Conservation (phyloP, 2,329 filamentous ascomycete species). For the Cytospora mali region DNA sequence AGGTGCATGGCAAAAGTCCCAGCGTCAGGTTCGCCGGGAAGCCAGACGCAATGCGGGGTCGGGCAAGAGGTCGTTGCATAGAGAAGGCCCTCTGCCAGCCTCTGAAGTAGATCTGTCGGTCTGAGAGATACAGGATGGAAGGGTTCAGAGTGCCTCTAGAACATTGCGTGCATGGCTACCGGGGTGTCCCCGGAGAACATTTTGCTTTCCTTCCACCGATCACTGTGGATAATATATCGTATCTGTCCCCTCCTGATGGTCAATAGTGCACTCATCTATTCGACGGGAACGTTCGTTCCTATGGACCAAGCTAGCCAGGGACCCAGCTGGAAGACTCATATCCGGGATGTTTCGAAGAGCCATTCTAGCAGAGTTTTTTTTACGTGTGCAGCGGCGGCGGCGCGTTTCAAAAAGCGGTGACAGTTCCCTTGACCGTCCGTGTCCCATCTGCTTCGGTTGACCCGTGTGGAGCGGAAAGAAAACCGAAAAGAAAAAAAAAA, state of each 20-base stretch:
- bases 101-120: background rate
- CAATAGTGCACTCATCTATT: background rate
- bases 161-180: background rate
- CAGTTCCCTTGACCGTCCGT: too few species aligned
- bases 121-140: background rate
- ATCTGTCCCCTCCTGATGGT: background rate
- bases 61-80: too few species aligned
- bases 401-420: conserved; percentile 1
- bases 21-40: too few species aligned
- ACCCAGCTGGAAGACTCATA: background rate
- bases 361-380: background rate
- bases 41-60: too few species aligned
- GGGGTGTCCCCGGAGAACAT: background rate
- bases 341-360: background rate
- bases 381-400: background rate
- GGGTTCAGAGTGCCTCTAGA: background rate
- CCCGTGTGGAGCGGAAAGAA: background rate
- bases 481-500: background rate
- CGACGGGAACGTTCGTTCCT: conserved; percentile 58
- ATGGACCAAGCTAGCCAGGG: conserved; percentile 67
- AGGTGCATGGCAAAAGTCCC: too few species aligned
- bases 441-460: background rate
- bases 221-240: background rate
- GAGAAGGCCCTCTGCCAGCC: too few species aligned
- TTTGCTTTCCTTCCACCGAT: background rate